Conservation (phyloP, 2,329 filamentous ascomycete genomes). For the Alternaria panax region DNA sequence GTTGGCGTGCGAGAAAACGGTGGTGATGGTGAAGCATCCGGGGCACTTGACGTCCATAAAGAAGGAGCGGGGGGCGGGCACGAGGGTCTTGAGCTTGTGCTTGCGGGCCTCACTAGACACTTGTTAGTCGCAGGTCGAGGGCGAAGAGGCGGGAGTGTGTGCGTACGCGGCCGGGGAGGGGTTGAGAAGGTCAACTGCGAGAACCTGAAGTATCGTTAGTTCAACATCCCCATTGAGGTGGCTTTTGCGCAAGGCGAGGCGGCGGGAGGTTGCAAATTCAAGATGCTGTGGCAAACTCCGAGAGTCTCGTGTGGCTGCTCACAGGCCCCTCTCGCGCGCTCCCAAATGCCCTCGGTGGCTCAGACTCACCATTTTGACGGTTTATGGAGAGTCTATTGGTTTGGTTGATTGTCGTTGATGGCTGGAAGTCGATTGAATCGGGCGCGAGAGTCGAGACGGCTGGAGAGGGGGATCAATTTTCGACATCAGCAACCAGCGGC, state of each 20-base stretch:
- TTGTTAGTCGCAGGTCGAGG: conserved; percentile 37
- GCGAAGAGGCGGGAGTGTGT: conserved; percentile 18
- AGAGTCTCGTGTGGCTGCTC: conserved; percentile 45
- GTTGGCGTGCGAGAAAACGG: conserved; percentile 99
- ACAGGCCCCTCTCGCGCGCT: conserved; percentile 16
- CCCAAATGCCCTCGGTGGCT: conserved; percentile 12
- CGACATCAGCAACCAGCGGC: background rate
- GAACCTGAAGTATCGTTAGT: conserved; percentile 72
- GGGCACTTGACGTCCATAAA: conserved; percentile 99
- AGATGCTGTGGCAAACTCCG: conserved; percentile 41
- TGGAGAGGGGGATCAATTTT: conserved; percentile 18
- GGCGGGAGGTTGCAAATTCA: conserved; percentile 29
- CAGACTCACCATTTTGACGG: conserved; percentile 51
- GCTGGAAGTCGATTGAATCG: conserved; percentile 46
- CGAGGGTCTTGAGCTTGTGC: conserved; percentile 99
- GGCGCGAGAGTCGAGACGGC: conserved; percentile 45
- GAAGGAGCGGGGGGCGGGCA: conserved; percentile 96
- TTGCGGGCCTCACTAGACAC: conserved; percentile 82
- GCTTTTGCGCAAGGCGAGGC: conserved; percentile 16
- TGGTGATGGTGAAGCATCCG: conserved; percentile 99
- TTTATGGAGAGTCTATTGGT: conserved; percentile 43
- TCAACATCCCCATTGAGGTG: conserved; percentile 19
- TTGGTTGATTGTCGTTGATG: conserved; percentile 36
- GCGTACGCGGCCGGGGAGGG: conserved; percentile 81
- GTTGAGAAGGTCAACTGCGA: conserved; percentile 99